Evolutionary conservation across 495 filamentous ascomycete species (phyloP).

Genomic region (Chaetomidium leptoderma): DNA sequence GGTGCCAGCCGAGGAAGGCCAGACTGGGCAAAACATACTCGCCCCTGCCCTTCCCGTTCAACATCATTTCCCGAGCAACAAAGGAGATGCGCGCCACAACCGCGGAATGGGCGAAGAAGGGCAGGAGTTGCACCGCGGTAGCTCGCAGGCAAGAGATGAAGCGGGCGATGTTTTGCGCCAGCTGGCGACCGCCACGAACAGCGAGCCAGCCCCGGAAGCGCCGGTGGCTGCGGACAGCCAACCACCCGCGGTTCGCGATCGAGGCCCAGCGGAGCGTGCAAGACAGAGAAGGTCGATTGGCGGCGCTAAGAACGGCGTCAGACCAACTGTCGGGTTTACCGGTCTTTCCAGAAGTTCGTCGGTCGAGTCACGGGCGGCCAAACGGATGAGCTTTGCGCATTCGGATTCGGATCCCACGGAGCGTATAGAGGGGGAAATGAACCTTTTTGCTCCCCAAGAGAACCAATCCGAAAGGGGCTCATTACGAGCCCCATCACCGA

Average conservation of each 20-base stretch:
- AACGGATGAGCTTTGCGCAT: constrained; percentile 37
- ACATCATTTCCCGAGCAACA: not conserved
- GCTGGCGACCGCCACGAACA: constrained; percentile 59
- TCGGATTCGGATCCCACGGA: constrained; percentile 54
- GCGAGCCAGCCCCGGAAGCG: constrained; percentile 40
- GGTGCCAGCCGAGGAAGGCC: not conserved
- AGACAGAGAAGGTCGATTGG: constrained; percentile 17
- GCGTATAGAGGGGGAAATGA: constrained; percentile 51
- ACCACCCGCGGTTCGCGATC: not conserved
- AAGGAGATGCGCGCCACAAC: not conserved
- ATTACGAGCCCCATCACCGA: constrained; percentile 45
- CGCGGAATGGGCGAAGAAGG: not conserved
- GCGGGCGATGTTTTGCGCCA: constrained; percentile 62
- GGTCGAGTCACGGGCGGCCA: constrained; percentile 38
- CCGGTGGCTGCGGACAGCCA: constrained; percentile 13
- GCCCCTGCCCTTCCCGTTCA: not conserved
- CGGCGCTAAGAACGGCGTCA: constrained; percentile 29
- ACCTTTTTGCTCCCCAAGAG: constrained; percentile 51
- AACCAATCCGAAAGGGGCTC: constrained; percentile 52
- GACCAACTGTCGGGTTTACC: constrained; percentile 40
- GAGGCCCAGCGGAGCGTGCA: constrained; percentile 6
- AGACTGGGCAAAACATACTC: not conserved
- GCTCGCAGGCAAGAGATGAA: constrained; percentile 41
- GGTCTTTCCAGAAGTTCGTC: constrained; percentile 34
- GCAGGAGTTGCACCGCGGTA: constrained; percentile 9